Conservation (phyloP, 1,284 basidiomycete species). For the Coniferiporia sulphurascens region DNA sequence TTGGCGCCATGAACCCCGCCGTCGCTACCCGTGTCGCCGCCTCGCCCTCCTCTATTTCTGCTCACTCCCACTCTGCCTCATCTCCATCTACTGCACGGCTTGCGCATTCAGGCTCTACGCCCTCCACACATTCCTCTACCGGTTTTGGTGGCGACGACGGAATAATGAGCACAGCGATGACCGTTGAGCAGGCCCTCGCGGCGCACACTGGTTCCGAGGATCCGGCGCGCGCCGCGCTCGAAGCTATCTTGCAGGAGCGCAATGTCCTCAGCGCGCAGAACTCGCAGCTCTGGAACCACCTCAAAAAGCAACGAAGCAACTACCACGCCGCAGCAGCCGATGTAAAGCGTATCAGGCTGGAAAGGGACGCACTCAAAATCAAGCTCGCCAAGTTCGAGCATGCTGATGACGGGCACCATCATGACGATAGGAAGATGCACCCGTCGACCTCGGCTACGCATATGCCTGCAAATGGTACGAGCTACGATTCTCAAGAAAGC, state of each 20-base stretch:
- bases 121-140: conserved; percentile 27
- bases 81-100: conserved; percentile 24
- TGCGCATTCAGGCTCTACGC: conserved; percentile 23
- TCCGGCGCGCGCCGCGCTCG: conserved; percentile 64
- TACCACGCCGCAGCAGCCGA: conserved; percentile 74
- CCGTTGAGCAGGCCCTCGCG: conserved; percentile 52
- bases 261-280: conserved; percentile 79
- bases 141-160: conserved; percentile 21
- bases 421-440: conserved; percentile 26
- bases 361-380: conserved; percentile 66
- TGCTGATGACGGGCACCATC: conserved; percentile 28
- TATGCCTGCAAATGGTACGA: conserved; percentile 1
- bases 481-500: background rate
- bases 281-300: conserved; percentile 85
- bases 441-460: conserved; percentile 7
- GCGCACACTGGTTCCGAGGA: conserved; percentile 46
- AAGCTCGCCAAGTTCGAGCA: conserved; percentile 39
- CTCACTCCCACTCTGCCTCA: conserved; percentile 22
- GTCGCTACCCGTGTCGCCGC: conserved; percentile 9
- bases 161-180: conserved; percentile 31
- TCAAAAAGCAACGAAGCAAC: conserved; percentile 78
- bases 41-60: conserved; percentile 18
- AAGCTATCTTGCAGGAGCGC: conserved; percentile 69
- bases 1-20: conserved; percentile 8
- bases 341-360: conserved; percentile 72